A percentile compares a stretch with the other conserved stretches of the same genome.
These are phyloP conservation scores for Boletus reticuloceps DNA, from an alignment of 768 basidiomycete genomes.

Conservation along the genomic window DNA sequence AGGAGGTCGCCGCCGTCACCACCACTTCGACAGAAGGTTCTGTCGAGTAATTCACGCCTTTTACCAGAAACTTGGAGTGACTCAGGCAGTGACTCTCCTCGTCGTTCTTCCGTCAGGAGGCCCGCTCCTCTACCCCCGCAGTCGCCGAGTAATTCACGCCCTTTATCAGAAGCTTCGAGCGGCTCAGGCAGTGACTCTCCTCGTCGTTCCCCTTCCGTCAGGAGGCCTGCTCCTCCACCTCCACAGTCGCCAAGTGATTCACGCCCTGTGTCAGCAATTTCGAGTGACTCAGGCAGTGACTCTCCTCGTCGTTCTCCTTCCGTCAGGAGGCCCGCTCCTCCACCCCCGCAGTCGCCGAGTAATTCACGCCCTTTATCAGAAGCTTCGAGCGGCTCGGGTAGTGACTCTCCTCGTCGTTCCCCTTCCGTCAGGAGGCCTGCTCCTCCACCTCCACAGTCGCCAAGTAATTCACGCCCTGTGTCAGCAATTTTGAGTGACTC, in stretches of 20 bases:
- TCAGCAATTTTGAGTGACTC: too few relatives aligned
- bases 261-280: too few relatives aligned
- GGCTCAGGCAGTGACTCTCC: neutral
- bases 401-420: neutral
- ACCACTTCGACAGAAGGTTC: neutral
- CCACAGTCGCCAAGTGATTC: too few relatives aligned
- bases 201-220: neutral
- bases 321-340: too few relatives aligned
- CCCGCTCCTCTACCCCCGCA: too few relatives aligned
- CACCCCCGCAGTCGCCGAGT: neutral
- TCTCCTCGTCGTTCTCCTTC: too few relatives aligned
- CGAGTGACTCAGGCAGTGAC: too few relatives aligned
- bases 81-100: neutral
- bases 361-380: too few relatives aligned
- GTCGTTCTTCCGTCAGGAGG: neutral
- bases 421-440: neutral
- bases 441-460: too few relatives aligned
- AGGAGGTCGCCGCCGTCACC: constrained; percentile 5
- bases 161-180: neutral
- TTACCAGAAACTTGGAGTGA: neutral
- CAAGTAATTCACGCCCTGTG: too few relatives aligned
- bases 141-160: neutral
- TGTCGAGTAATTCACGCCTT: neutral
- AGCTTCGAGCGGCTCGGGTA: too few relatives aligned
- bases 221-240: too few relatives aligned